These are phyloP conservation scores for Eucalyptus sp. DNA, from an alignment of 345 rosid species.

Conservation along the genomic window DNA sequence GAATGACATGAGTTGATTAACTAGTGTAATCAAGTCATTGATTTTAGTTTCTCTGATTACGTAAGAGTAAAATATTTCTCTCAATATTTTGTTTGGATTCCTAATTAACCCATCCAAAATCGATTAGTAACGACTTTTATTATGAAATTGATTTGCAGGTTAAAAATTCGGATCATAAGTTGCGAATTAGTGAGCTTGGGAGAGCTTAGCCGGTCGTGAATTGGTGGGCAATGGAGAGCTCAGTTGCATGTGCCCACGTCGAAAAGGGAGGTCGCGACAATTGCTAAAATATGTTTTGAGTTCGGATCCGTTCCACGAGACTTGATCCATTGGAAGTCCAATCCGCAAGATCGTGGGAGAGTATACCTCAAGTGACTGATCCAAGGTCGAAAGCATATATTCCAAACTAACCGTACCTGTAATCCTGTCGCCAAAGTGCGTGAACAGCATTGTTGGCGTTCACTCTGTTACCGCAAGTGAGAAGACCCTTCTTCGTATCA, in stretches of 20 bases:
- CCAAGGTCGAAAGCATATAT: neutral
- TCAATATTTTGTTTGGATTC: neutral
- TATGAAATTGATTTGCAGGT: rapidly evolving
- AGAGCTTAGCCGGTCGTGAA: too few species aligned
- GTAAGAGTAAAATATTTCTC: too few species aligned
- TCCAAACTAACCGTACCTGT: neutral
- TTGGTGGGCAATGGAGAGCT: too few species aligned
- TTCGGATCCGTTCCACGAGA: rapidly evolving
- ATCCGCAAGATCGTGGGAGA: neutral
- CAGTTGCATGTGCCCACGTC: rapidly evolving
- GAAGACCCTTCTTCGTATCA: neutral
- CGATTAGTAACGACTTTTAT: rapidly evolving
- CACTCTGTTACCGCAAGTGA: neutral
- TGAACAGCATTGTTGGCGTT: neutral
- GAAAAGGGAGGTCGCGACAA: too few species aligned
- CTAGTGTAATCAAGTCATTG: rapidly evolving
- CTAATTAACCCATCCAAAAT: rapidly evolving
- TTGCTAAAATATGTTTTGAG: neutral
- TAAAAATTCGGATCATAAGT: too few species aligned
- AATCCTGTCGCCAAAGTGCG: neutral
- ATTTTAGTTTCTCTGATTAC: rapidly evolving
- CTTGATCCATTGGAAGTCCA: neutral
- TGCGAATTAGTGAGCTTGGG: rapidly evolving
- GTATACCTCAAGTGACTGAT: neutral
- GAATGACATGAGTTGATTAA: too few species aligned